A percentile compares a stretch with the other conserved stretches of the same genome.
These are phyloP conservation scores for Trichophyton simii DNA, from an alignment of 2,329 filamentous ascomycete genomes.

Conservation along the genomic window DNA sequence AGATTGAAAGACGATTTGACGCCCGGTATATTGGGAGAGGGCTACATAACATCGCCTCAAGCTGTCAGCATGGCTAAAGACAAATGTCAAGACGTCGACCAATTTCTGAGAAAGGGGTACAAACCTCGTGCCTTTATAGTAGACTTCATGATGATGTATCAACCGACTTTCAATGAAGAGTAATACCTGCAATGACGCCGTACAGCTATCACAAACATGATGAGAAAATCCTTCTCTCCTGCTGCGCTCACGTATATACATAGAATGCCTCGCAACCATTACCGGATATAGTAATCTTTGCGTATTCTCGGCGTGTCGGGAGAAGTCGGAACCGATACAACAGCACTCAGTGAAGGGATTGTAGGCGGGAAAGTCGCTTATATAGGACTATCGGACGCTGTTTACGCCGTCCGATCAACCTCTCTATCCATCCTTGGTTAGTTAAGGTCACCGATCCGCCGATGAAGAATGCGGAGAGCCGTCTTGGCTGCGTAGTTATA, in stretches of 20 bases:
- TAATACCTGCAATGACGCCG: not conserved
- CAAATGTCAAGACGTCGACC: not conserved
- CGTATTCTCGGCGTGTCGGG: slow-evolving; percentile 1
- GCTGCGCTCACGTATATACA: not conserved
- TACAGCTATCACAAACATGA: not conserved
- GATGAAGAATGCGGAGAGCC: not conserved
- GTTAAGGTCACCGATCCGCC: not conserved
- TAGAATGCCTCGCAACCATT: not conserved
- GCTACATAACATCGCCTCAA: not conserved
- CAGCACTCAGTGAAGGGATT: not conserved
- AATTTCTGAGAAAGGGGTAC: not conserved
- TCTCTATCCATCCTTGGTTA: not conserved
- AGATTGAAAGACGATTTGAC: not conserved
- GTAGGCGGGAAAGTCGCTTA: not conserved
- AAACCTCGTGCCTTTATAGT: not conserved
- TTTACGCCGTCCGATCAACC: too few relatives aligned
- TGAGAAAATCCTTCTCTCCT: not conserved
- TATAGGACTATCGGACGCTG: not conserved
- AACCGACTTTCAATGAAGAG: not conserved
- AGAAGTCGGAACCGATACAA: not conserved
- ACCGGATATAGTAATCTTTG: not conserved
- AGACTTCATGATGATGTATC: not conserved
- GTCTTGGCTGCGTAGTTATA: not conserved
- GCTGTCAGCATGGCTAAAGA: not conserved
- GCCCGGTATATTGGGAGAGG: not conserved